Base-by-base conservation (phyloP, 2,329 filamentous ascomycete species). In the Atkinsonella texensis region DNA sequence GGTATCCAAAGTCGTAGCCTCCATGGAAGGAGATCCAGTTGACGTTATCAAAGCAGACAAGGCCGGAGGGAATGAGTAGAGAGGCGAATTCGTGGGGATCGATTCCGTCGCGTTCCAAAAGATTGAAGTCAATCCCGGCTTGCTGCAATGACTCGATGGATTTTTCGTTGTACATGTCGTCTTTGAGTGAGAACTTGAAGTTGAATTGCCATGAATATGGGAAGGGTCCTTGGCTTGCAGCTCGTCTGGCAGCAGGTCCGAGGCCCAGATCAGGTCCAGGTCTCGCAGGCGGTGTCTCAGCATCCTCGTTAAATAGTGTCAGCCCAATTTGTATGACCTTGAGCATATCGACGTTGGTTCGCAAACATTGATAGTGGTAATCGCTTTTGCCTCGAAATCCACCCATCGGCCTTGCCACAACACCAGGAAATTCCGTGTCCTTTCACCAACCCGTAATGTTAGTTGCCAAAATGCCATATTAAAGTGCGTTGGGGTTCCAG, bases 201-300 rank as follows among this genome's bases (percentile, higher is more conserved):
- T 98, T 97, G 77, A 98, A 98, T 60, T 96, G 91, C 93, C 93
- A 98, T 17, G 91, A 94, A 64, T 87, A 94, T 15, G 88, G 91
- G 53, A 89, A 83, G 47, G 79, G 76, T 17, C 65, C 68, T 54
- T 68, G 73, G 48, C 57, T 66, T 18, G 65, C 68, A 23, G 68
- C 66, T 55, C 71, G 68, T 55, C 71, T 66, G 35, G 62, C 65
- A 17, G 63, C 68, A 33, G 64, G 60, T 4, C 61, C 63, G 18
- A 67, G 58, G n/a, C 64, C 64, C 42, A 69, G 54, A 49, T 77
- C 72, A 18, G 69, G 66, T 31, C 73, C 71, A 23, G 83, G 80
- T 57, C 84, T 81, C 11, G 85, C 76, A 2, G 89, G 87, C 1
- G 89, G 88, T 2, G 89, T 81, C 59, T 97, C 88, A 54, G 93